A percentile compares a stretch with the other conserved stretches of the same genome.
phyloP scores from a whole-genome alignment of 2,329 filamentous ascomycete species.

The Ceratocystis diversiconidia region DNA sequence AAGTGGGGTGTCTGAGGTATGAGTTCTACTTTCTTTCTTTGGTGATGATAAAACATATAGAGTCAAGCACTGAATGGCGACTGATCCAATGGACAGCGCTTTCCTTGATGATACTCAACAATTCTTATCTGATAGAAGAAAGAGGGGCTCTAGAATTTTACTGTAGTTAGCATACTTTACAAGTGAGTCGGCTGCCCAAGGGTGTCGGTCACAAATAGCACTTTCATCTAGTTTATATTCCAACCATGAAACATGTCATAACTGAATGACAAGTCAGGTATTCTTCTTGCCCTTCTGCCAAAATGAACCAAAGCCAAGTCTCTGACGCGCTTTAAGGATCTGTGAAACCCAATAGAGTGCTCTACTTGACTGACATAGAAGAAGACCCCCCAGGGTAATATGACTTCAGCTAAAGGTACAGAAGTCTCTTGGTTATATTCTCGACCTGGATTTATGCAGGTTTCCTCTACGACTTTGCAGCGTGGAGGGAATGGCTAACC shows the following conservation, averaged over 20 bases:
- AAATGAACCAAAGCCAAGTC: too few relatives aligned
- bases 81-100: slow-evolving; percentile 17
- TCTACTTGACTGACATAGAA: too few relatives aligned
- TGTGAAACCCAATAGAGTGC: too few relatives aligned
- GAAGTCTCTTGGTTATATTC: too few relatives aligned
- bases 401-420: too few relatives aligned
- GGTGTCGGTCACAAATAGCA: neutral
- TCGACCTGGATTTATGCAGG: too few relatives aligned
- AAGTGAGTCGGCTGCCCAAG: neutral
- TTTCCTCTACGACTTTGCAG: too few relatives aligned
- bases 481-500: too few relatives aligned
- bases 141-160: neutral
- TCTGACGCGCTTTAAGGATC: too few relatives aligned
- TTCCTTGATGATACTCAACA: slow-evolving; percentile 18
- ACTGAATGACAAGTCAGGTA: neutral
- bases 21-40: slow-evolving; percentile 30
- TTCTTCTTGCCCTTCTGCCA: too few relatives aligned
- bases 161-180: neutral
- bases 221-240: neutral
- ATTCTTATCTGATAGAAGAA: slow-evolving; percentile 18
- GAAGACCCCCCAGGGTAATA: too few relatives aligned
- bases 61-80: slow-evolving; percentile 88
- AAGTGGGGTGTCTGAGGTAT: neutral
- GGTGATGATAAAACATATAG: slow-evolving; percentile 89
- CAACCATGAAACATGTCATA: neutral